Evolutionary conservation across 2,329 filamentous ascomycete genomes (phyloP).

Genomic region (Fusarium cyanostomum): DNA sequence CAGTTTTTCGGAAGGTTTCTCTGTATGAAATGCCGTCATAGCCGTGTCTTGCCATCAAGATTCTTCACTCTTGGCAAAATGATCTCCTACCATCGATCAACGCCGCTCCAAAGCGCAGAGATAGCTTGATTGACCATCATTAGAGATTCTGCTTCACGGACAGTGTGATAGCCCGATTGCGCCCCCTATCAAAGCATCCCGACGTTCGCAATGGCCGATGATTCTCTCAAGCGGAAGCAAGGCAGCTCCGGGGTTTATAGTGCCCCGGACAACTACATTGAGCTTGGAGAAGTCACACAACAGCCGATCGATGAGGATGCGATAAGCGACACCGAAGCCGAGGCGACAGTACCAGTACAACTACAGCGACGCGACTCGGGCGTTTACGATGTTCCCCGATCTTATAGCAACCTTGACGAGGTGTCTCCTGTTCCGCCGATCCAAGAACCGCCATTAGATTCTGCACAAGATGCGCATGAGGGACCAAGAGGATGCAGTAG

Average conservation of each 20-base stretch:
- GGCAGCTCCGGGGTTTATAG: constrained; percentile 3
- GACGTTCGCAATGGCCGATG: constrained; percentile 11
- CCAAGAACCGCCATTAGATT: constrained; percentile 1
- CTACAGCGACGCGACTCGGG: constrained; percentile 15
- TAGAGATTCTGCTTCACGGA: background rate
- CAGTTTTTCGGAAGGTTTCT: constrained; percentile 26
- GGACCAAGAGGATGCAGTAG: constrained; percentile 15
- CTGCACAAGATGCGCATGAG: background rate
- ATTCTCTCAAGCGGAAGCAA: background rate
- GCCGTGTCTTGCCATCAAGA: constrained; percentile 25
- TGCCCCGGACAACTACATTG: constrained; percentile 3
- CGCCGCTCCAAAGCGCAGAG: background rate
- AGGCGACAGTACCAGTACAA: background rate
- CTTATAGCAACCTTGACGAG: constrained; percentile 57
- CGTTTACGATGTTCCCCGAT: constrained; percentile 42
- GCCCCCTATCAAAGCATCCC: background rate
- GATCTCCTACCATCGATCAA: background rate
- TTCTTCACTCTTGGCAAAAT: constrained; percentile 7
- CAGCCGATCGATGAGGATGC: background rate
- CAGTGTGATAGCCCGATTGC: background rate
- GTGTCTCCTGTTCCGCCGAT: constrained; percentile 31
- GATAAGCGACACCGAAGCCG: background rate
- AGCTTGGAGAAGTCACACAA: background rate
- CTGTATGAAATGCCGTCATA: constrained; percentile 39
- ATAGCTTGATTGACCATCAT: background rate